phyloP scores from a whole-genome alignment of 129 eudicot species.

The Glebionis coronaria region DNA sequence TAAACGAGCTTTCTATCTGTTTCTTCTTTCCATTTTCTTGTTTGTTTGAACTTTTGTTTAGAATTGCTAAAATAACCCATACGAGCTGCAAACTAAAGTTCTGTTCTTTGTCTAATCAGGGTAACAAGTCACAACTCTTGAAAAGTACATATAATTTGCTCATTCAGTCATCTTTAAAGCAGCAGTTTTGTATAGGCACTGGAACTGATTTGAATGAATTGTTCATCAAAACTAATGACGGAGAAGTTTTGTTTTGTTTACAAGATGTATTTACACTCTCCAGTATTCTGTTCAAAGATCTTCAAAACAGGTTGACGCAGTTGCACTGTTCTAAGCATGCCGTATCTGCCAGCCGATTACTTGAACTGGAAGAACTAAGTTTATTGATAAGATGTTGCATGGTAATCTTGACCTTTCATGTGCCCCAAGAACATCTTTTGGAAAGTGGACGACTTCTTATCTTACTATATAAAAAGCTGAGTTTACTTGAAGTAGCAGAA shows the following conservation, averaged over 20 bases:
- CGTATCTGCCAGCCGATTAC: constrained; percentile 25
- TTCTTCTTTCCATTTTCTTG: no score
- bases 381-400: constrained; percentile 65
- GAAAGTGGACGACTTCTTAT: constrained; percentile 48
- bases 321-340: constrained; percentile 31
- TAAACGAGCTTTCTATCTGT: no score
- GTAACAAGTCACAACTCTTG: constrained; percentile 41
- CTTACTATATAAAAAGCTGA: constrained; percentile 36
- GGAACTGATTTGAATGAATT: constrained; percentile 31
- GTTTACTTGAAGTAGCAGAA: constrained; percentile 28
- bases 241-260: constrained; percentile 33
- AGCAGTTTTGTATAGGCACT: constrained; percentile 21
- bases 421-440: constrained; percentile 30
- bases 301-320: constrained; percentile 40
- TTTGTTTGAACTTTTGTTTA: no score
- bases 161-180: constrained; percentile 35
- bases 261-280: constrained; percentile 53
- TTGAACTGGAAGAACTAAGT: constrained; percentile 41
- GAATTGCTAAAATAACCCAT: no score
- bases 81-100: constrained; percentile 5
- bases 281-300: constrained; percentile 45
- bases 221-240: constrained; percentile 30
- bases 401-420: constrained; percentile 39
- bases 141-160: constrained; percentile 51
- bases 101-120: constrained; percentile 40